Evolutionary conservation across 2,329 filamentous ascomycete species (phyloP), one percentile per base, ranked within the genome.

Genomic region (Pseudogymnoascus destructans): DNA sequence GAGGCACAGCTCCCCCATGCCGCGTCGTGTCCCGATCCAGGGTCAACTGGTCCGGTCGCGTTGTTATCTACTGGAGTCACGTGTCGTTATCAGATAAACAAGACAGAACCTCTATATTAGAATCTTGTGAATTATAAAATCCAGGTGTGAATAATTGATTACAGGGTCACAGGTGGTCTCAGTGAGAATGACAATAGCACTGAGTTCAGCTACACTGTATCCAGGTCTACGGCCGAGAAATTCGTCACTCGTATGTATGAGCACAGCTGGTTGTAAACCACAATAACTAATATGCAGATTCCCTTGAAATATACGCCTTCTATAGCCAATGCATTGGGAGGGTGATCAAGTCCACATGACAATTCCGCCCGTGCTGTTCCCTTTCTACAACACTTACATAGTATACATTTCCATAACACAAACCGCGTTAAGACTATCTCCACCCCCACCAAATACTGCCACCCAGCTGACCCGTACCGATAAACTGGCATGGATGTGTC

Each of bases 341-440:
- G 25, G 25, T 52, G 19, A 52, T 17, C 32, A 52, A 52, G 46
- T 32, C 46, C 25, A 15, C 46, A 32, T 49, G 25, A 30, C 46
- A 52, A 52, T 52, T 15, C 15, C 46, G 9, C 46, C 46, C 17
- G 25, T 52, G 46, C 25, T 52, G 46, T 32, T 25, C 25, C 46
- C n/a, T 52, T 52, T 52, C 15, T 52, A 52, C 46, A 52, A 52
- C 46, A 30, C 46, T 32, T 52, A 52, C 46, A 52, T 52, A 52
- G 25, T 52, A 52, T 52, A 52, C 46, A 52, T 32, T 52, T 52
- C 46, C 21, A 21, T 56, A 40, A n/a, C 54, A 56, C 19, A 40
- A 40, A n/a, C 15, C 17, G 54, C 9, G 19, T 10, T 36, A 11
- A n/a, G 54, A 13, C 30, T 11, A 15, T 21, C 11, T 13, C n/a